Evolutionary conservation across 139 green algal species (phyloP), one percentile per base, ranked within the genome.

Genomic region (Tetradesmus lagerheimii): DNA sequence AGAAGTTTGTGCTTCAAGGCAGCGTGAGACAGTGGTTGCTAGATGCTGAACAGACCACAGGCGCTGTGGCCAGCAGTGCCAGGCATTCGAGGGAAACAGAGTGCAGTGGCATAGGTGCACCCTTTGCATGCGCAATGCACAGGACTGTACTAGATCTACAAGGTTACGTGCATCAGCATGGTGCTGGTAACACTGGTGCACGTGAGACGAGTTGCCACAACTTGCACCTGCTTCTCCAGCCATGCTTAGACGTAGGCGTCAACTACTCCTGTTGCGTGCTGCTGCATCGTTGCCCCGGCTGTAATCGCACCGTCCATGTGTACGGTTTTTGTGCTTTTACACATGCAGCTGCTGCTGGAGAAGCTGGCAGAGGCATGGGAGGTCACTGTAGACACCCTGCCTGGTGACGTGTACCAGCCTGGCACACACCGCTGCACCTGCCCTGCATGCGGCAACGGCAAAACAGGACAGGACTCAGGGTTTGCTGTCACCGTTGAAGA

Each of bases 401-500:
- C 15, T 15, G 31, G 3, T 2, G 34, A 31, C 18, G 41, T 83
- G 74, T 37, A n/a, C 14, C 39, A 84, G 15, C 15, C 31, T 39
- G 27, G 15, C 3, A 77, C 37, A 11, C 85, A 89, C 27, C 85
- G 85, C 67, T 39, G 29, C 43, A 80, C 27, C 8, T 90, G 87
- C 87, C 87, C 87, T 45, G 50, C 67, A 39, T 91, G 78, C n/a
- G 37, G 50, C 64, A 84, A 84, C 45, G 88, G 88, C 66, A 37
- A 45, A 39, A 3, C 31, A 47, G 9, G 80, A 4, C 23, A 91
- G 1, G 31, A 88, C 66, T 37, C 25, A 1, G 57, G 31, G 66
- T 91, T 91, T 66, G 64, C 88, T 5, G 80, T 91, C 11, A 83
- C 45, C 20, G 43, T 88, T 8, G 45, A 16, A 9, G 78, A 83